phyloP scores from a whole-genome alignment of 768 basidiomycete species.

The Calocybe gangraenosa region DNA sequence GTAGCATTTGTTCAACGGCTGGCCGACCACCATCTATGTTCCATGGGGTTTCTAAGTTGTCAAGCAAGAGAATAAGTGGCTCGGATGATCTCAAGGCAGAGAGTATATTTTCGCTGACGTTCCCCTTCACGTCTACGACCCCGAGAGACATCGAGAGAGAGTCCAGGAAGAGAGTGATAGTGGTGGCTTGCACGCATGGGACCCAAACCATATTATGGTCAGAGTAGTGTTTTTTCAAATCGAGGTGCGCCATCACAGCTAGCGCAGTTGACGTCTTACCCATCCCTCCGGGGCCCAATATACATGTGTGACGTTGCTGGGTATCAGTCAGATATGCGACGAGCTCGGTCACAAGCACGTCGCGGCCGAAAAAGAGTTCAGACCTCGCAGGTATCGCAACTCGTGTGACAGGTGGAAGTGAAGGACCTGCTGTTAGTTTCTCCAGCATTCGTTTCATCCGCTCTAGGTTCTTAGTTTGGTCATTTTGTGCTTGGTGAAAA shows the following conservation, averaged over 20 bases:
- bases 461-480: too few relatives aligned
- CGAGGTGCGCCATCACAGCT: constrained; percentile 19
- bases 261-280: too few relatives aligned
- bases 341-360: too few relatives aligned
- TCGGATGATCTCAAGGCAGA: too few relatives aligned
- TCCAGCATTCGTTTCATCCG: neutral
- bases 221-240: too few relatives aligned
- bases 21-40: too few relatives aligned
- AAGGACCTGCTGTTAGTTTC: neutral
- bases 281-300: too few relatives aligned
- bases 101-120: too few relatives aligned
- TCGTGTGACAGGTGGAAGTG: neutral
- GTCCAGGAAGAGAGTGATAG: constrained; percentile 18
- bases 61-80: constrained; percentile 22
- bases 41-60: too few relatives aligned
- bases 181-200: constrained; percentile 25
- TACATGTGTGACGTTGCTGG: too few relatives aligned
- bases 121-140: too few relatives aligned
- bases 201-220: constrained; percentile 21
- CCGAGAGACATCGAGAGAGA: constrained; percentile 19
- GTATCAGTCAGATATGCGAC: neutral
- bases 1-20: too few relatives aligned
- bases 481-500: constrained; percentile 3
- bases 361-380: constrained; percentile 19
- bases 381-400: constrained; percentile 12